Evolutionary conservation across 805 yeast genomes (phyloP).

Genomic region (Diddensiella santjacobensis): DNA sequence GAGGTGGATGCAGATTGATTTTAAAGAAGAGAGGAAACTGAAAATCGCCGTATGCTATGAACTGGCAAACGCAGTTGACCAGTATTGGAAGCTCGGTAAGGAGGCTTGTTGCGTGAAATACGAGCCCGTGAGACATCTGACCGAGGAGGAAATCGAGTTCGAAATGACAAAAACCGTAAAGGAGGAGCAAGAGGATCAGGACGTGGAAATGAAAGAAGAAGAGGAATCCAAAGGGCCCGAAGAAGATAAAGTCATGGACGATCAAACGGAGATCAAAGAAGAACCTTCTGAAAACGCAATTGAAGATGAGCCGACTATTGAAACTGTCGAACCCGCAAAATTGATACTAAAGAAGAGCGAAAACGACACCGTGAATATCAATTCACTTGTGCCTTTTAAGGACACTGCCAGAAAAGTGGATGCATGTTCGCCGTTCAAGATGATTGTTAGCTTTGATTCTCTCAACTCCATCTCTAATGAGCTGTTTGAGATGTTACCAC

Average conservation of each 20-base stretch:
- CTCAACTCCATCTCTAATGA: slow-evolving; percentile 26
- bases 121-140: slow-evolving; percentile 38
- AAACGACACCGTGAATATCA: slow-evolving; percentile 6
- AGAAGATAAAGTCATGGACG: slow-evolving; percentile 8
- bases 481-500: slow-evolving; percentile 24
- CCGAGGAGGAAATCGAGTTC: slow-evolving; percentile 6
- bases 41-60: slow-evolving; percentile 66
- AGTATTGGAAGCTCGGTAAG: slow-evolving; percentile 76
- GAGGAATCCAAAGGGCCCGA: slow-evolving; percentile 12
- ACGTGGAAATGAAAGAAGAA: slow-evolving; percentile 23
- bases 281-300: not conserved
- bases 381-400: slow-evolving; percentile 17
- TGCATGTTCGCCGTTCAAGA: slow-evolving; percentile 18
- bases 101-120: slow-evolving; percentile 55
- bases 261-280: slow-evolving; percentile 6
- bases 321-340: not conserved
- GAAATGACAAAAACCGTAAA: slow-evolving; percentile 4
- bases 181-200: slow-evolving; percentile 17
- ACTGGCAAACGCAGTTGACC: slow-evolving; percentile 68
- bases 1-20: slow-evolving; percentile 79
- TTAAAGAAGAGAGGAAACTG: slow-evolving; percentile 63
- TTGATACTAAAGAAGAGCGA: not conserved
- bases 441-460: slow-evolving; percentile 16
- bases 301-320: not conserved
- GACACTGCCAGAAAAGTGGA: slow-evolving; percentile 3